Conservation (phyloP, 768 basidiomycete species). For the Chalciporus chontae region DNA sequence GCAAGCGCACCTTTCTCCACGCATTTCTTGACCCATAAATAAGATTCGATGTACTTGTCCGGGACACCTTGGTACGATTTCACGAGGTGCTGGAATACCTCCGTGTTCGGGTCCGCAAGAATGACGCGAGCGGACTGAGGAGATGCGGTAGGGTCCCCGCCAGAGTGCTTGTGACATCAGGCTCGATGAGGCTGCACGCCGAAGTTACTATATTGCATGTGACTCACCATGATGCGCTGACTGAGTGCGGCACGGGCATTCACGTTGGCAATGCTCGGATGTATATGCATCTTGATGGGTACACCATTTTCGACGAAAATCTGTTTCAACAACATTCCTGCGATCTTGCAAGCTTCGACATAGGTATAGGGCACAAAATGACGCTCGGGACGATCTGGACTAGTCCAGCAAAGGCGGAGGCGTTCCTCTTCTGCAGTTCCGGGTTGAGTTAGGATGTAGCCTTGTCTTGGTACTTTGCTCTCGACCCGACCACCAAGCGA, state of each 20-base stretch:
- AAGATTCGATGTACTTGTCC: conserved; percentile 76
- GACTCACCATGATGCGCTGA: conserved; percentile 64
- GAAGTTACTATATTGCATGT: background rate
- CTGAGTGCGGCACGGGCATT: conserved; percentile 66
- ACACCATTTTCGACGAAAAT: conserved; percentile 66
- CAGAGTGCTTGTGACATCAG: conserved; percentile 58
- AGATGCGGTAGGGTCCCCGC: conserved; percentile 71
- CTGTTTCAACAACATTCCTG: conserved; percentile 68
- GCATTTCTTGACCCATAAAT: conserved; percentile 82
- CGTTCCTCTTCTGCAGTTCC: conserved; percentile 71
- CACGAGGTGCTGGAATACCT: conserved; percentile 69
- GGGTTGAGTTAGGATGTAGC: conserved; percentile 68
- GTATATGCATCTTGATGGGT: conserved; percentile 76
- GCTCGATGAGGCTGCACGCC: background rate
- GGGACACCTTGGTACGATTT: conserved; percentile 67
- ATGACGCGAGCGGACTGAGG: conserved; percentile 72
- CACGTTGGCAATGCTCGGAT: conserved; percentile 74
- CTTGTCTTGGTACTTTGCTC: conserved; percentile 71
- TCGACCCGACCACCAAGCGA: conserved; percentile 75
- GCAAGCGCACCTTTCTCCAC: conserved; percentile 62
- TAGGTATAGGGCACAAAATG: conserved; percentile 80
- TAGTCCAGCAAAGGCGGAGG: conserved; percentile 71
- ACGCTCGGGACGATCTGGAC: conserved; percentile 65
- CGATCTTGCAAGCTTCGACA: conserved; percentile 82
- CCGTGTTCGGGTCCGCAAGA: conserved; percentile 76